phyloP scores from a whole-genome alignment of 495 filamentous ascomycete genomes.

The Talaromyces wortmannii region DNA sequence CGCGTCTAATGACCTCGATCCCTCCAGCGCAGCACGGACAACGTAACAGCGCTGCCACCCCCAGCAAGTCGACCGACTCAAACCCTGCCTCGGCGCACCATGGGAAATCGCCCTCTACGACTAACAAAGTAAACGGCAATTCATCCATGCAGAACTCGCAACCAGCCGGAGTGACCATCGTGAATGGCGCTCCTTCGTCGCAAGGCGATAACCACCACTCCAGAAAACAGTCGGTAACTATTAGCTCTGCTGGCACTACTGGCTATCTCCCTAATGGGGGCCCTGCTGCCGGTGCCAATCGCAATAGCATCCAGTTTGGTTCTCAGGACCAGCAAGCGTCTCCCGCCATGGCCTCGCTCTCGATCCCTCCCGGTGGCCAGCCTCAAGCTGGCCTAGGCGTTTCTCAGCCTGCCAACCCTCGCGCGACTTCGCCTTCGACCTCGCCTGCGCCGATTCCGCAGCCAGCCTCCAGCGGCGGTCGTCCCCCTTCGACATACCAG shows the following conservation, averaged over 20 bases:
- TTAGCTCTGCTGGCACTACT: slow-evolving; percentile 69
- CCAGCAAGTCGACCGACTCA: slow-evolving; percentile 74
- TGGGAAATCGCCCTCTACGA: slow-evolving; percentile 72
- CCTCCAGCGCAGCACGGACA: slow-evolving; percentile 42
- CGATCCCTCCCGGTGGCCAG: slow-evolving; percentile 40
- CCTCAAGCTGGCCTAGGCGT: slow-evolving; percentile 50
- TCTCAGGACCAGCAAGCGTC: slow-evolving; percentile 58
- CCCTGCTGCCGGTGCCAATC: slow-evolving; percentile 49
- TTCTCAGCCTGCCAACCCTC: slow-evolving; percentile 56
- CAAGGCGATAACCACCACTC: slow-evolving; percentile 64
- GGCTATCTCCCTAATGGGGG: slow-evolving; percentile 72
- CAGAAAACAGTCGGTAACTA: slow-evolving; percentile 81
- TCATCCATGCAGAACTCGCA: slow-evolving; percentile 49
- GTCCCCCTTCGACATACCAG: slow-evolving; percentile 66
- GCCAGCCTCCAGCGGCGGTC: slow-evolving; percentile 76
- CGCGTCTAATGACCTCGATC: slow-evolving; percentile 48
- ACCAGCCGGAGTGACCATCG: slow-evolving; percentile 62
- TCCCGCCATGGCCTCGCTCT: slow-evolving; percentile 52
- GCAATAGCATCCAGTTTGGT: slow-evolving; percentile 70
- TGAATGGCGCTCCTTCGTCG: slow-evolving; percentile 60
- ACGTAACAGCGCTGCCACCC: slow-evolving; percentile 58
- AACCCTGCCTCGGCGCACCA: slow-evolving; percentile 62
- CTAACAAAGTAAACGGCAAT: slow-evolving; percentile 74
- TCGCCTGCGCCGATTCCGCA: slow-evolving; percentile 89
- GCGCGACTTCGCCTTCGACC: slow-evolving; percentile 62